Evolutionary conservation across 495 filamentous ascomycete genomes (phyloP).

Genomic region (Halenospora varia): DNA sequence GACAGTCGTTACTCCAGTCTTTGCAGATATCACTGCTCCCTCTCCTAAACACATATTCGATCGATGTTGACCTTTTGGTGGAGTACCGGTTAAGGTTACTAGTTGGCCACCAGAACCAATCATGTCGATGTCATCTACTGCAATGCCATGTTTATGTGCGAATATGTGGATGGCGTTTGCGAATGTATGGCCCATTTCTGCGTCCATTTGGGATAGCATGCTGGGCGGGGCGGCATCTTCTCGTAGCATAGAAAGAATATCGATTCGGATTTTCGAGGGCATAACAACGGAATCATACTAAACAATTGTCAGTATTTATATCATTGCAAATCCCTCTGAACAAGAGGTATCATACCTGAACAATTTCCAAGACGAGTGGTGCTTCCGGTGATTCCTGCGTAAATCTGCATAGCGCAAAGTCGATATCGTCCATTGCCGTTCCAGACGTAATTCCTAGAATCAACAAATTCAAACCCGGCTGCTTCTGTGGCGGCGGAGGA

Average conservation of each 20-base stretch:
- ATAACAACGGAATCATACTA: constrained; percentile 27
- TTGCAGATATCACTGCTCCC: constrained; percentile 38
- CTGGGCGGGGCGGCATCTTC: constrained; percentile 27
- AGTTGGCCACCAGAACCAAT: constrained; percentile 27
- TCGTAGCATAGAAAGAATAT: constrained; percentile 25
- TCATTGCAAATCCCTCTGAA: not conserved
- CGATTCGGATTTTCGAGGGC: constrained; percentile 26
- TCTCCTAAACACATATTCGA: constrained; percentile 37
- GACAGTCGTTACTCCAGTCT: constrained; percentile 41
- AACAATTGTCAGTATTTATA: not conserved
- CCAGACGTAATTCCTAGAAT: constrained; percentile 25
- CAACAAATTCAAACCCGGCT: constrained; percentile 18
- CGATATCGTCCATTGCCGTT: constrained; percentile 28
- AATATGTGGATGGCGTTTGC: constrained; percentile 25
- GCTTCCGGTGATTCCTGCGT: constrained; percentile 26
- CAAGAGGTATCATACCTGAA: constrained; percentile 18
- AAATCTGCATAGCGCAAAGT: constrained; percentile 26
- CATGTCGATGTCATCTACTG: constrained; percentile 25
- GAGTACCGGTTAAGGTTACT: constrained; percentile 19
- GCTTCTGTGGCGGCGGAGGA: constrained; percentile 7
- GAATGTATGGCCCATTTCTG: constrained; percentile 27
- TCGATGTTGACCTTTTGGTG: constrained; percentile 22
- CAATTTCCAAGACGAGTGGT: constrained; percentile 19
- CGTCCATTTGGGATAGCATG: constrained; percentile 29
- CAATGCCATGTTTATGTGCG: constrained; percentile 21